Evolutionary conservation across 1,284 basidiomycete species (phyloP), one percentile per base, ranked within the genome.

Genomic region (Mycosarcoma mackinlayi): DNA sequence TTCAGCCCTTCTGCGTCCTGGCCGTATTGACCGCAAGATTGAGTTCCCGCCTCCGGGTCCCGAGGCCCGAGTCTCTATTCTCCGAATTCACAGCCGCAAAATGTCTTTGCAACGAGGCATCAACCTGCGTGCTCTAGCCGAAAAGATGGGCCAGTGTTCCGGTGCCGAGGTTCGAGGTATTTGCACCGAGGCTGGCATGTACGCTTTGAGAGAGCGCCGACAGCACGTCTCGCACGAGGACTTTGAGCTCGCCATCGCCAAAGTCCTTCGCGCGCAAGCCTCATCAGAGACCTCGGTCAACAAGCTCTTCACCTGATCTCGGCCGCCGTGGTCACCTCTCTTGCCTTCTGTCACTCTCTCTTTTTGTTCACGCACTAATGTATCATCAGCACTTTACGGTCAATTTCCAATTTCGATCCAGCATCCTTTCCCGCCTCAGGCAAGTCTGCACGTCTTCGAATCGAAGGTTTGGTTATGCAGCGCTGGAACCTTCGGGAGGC

Each of bases 121-220:
- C 85, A 95, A 98, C 85, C 88, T 98, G 25, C 90, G 93, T 30
- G 89, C 91, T 1, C 87, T 98, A 14, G 95, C 95, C 0, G 95
- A 98, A 84, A 98, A 98, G 88, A 98, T 98, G 95, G 95, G 95
- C 3, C 92, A 95, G 80, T 97, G 94, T 83, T 96, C 93, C 1
- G 95, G 95, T 79, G 95, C 95, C 6, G 95, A 98, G 84, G 95
- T 98, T 11, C 88, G 95, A 31, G 95, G 95, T 85, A 98, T 98
- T 78, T 98, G 94, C 84, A 98, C 95, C 0, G 95, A 98, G 86
- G 95, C 94, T 25, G 94, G 93, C 53, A 98, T 97, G 95, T 98
- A 97, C 82, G 95, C 95, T 1, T 86, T 98, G 10, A 88, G 95
- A 37, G 95, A 98, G 84, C 88, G 95, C 58, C 86, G 95, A 72